A percentile compares a stretch with the other conserved stretches of the same genome.
Conservation (phyloP, 148 eudicot species). For the Fagopyrum esculentum region DNA sequence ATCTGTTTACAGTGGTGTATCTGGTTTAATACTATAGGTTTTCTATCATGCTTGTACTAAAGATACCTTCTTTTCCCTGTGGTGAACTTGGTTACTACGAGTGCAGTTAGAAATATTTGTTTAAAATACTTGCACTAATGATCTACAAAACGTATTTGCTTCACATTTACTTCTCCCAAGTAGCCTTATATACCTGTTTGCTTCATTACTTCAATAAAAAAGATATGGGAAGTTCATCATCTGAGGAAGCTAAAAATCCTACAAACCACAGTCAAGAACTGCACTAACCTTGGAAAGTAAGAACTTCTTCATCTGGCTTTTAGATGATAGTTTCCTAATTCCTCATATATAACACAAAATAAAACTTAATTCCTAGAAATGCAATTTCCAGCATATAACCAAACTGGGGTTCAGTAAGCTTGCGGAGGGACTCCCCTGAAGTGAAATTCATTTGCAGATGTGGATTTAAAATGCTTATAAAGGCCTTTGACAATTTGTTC, state of each 20-base stretch:
- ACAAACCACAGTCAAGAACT: background rate
- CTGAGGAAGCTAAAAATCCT: too few species aligned
- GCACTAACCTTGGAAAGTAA: background rate
- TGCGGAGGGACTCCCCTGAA: background rate
- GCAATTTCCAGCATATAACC: too few species aligned
- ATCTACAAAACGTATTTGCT: background rate
- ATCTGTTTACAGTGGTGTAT: background rate
- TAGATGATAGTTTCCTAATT: too few species aligned
- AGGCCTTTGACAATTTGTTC: constrained; percentile 8
- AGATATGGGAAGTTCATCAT: too few species aligned
- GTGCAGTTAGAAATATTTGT: background rate
- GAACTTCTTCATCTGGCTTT: background rate
- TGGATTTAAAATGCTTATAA: background rate
- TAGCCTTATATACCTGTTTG: too few species aligned
- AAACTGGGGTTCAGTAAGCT: too few species aligned
- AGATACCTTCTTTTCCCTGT: background rate
- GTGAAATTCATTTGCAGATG: background rate
- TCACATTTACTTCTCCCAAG: too few species aligned
- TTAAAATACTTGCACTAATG: background rate
- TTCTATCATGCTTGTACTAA: background rate
- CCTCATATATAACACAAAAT: too few species aligned
- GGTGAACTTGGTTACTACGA: background rate
- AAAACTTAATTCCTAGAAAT: too few species aligned
- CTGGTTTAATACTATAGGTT: background rate
- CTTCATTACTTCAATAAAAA: too few species aligned